Base-by-base conservation (phyloP, 805 yeast species). In the Vanderwaltozyma tropicalis region DNA sequence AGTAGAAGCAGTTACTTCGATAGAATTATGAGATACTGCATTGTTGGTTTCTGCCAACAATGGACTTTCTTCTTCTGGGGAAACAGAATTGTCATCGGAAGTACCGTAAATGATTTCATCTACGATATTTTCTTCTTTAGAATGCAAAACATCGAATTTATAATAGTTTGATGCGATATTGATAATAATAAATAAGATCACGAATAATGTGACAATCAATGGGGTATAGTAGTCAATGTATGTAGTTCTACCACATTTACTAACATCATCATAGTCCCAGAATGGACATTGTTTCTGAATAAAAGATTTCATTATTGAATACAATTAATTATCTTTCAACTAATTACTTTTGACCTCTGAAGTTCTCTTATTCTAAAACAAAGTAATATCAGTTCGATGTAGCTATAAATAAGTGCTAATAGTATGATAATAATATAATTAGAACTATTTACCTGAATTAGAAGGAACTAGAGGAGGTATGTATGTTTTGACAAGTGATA, bases 191-290 rank as follows among this genome's bases (percentile, higher is more conserved):
- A 44, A 49, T 8, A 33, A 25, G 3, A 41, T 15, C 17, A 42
- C 32, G 1, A 33, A 15, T 5, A 37, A 21, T 5, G 48, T 29
- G 16, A 55, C 14, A 4, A 38, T 8, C 17, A 48, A 21, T 3
- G 61, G 62, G 5, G 47, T 44, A 33, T 55, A 49, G 24, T 55
- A 55, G 39, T 68, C 67, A 28, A 74, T 49, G 42, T 58, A 53
- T 49, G 51, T 45, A 16, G 61, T 58, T 33, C 77, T 63, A 5
- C 71, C 71, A 49, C 80, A 75, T 13, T 51, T 50, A 1, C 80
- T 71, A 29, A 79, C 51, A 53, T 79, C 86, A 49, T 79, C 86
- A 41, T 68, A 74, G 43, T 64, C 59, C 85, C 86, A 79, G 26
- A 62, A 34, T 11, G 30, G 28, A 12, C 37, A 34, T 16, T 14